Conservation (phyloP, 106 monocot genomes). For the Dioscorea dumetorum region DNA sequence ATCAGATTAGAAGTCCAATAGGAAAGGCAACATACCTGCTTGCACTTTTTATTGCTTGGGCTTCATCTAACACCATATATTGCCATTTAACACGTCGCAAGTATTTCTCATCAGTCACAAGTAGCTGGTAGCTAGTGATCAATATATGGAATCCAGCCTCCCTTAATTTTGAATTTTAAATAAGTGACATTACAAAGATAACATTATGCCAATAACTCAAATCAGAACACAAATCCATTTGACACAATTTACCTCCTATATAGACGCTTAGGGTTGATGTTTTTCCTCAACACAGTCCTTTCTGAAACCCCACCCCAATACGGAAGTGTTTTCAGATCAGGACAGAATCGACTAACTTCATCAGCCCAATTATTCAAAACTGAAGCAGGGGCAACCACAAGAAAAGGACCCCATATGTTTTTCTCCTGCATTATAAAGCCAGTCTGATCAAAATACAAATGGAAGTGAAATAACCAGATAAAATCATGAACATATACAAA, state of each 20-base stretch:
- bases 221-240: neutral
- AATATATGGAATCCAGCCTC: conserved; percentile 94
- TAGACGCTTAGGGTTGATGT: conserved; percentile 89
- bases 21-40: conserved; percentile 43
- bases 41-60: conserved; percentile 99
- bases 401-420: conserved; percentile 98
- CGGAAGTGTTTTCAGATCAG: conserved; percentile 89
- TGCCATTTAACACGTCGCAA: conserved; percentile 92
- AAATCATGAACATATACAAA: too few species aligned
- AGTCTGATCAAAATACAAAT: neutral
- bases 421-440: conserved; percentile 58
- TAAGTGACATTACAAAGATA: neutral
- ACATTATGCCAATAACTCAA: neutral
- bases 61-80: conserved; percentile 99
- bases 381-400: conserved; percentile 93
- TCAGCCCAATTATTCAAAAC: conserved; percentile 98
- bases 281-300: conserved; percentile 74
- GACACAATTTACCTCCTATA: conserved; percentile 65
- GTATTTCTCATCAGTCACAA: conserved; percentile 88
- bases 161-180: conserved; percentile 24
- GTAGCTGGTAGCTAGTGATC: conserved; percentile 93
- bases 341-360: conserved; percentile 87
- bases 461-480: neutral
- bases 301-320: conserved; percentile 86
- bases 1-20: too few species aligned